A percentile compares a stretch with the other conserved stretches of the same genome.
Conservation (phyloP, 2,329 filamentous ascomycete species). For the Calonectria henricotiae region DNA sequence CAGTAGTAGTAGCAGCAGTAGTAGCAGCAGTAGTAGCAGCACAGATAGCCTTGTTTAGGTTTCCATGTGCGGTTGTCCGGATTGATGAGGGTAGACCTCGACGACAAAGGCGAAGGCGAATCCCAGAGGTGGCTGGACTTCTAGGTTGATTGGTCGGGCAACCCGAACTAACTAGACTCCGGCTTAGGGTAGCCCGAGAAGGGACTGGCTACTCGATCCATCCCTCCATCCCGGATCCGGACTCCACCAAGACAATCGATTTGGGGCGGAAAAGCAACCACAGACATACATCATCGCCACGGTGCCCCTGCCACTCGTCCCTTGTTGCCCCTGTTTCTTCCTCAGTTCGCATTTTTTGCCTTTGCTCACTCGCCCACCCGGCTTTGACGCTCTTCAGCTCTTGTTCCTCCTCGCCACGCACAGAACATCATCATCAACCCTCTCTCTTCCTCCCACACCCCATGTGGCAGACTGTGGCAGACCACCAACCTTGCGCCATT, state of each 20-base stretch:
- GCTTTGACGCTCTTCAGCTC: slow-evolving; percentile 23
- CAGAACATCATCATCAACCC: slow-evolving; percentile 31
- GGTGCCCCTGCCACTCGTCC: slow-evolving; percentile 52
- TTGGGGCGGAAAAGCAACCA: slow-evolving; percentile 55
- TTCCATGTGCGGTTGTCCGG: slow-evolving; percentile 36
- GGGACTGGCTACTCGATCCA: slow-evolving; percentile 49
- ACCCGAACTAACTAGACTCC: slow-evolving; percentile 50
- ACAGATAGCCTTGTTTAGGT: slow-evolving; percentile 31
- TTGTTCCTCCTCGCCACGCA: slow-evolving; percentile 29
- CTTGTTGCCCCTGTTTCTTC: slow-evolving; percentile 50
- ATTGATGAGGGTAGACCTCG: slow-evolving; percentile 48
- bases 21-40: not conserved
- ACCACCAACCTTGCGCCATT: slow-evolving; percentile 26
- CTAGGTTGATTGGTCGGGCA: slow-evolving; percentile 50
- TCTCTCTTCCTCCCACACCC: slow-evolving; percentile 3
- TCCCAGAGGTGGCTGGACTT: slow-evolving; percentile 49
- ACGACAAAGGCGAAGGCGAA: slow-evolving; percentile 36
- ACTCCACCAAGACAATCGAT: slow-evolving; percentile 55
- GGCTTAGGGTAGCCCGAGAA: slow-evolving; percentile 47
- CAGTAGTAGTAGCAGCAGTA: not conserved
- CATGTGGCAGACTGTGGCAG: slow-evolving; percentile 28
- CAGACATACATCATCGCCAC: slow-evolving; percentile 57
- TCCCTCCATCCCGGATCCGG: slow-evolving; percentile 57
- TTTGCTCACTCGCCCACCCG: slow-evolving; percentile 27
- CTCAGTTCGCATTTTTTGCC: slow-evolving; percentile 41